Evolutionary conservation across 164 flowering plant species (phyloP), one percentile per base, ranked within the genome.

Genomic region (Magnolia sinica): DNA sequence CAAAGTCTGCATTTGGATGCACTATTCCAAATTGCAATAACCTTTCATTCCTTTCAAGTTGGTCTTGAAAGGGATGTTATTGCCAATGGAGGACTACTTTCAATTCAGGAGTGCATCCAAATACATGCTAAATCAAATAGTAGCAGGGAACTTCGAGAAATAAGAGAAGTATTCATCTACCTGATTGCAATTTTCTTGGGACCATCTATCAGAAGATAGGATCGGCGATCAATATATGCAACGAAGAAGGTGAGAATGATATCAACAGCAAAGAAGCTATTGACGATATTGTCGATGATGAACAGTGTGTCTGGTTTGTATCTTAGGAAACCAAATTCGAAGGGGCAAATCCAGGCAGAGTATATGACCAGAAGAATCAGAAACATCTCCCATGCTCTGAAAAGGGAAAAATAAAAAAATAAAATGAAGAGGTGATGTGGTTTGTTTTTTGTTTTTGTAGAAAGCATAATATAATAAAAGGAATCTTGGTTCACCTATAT

Each of bases 361-460:
- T 96, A 96, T 64, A 96, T 77, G 55, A 96, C 99, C 22, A 94
- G 85, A 74, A 88, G 55, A 68, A 91, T 86, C 83, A 96, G 89
- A 76, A 91, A 83, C 89, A 89, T 91, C 89, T 94, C 91, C 99
- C 99, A 96, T 27, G 88, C 92, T 91, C 99, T 96, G 97, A 72
- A 66, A 31, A 29, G 27, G 27, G 13, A 66, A 55, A 68, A 2
- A 27, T 13, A 64, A 19, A 64, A 63, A 8, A 14, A 10, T 6
- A 49, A 74, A 7, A n/a, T 2, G n/a, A 18, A 23, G 11, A 10
- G 4, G n/a, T 58, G 7, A 37, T 27, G 29, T 27, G 29, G 29
- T 27, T 27, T 27, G 29, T 27, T 27, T 27, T 27, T 27, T 49
- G 19, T 71, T 50, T 24, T 29, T 29, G 51, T 16, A 31, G 37